Base-by-base conservation (phyloP, 306 rosid species). In the Prunus davidiana region DNA sequence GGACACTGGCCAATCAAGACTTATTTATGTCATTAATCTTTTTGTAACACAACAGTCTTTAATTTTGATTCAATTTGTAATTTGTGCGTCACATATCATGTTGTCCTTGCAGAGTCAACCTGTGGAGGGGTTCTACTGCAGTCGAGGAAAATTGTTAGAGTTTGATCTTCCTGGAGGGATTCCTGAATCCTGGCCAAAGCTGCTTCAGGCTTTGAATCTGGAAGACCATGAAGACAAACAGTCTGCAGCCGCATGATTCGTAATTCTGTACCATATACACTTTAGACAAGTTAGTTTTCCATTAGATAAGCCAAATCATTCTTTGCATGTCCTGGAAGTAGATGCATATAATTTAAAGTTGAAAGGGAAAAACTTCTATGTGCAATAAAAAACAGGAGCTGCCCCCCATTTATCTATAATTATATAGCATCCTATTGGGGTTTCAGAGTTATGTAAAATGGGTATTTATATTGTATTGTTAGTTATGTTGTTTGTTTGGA, bases 161-260 rank as follows among this genome's bases (percentile, higher is more conserved):
- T 86, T 82, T 16, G 85, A 82, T 64, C 89, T 86, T 75, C 89
- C 87, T 0, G 89, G 89, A 74, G 89, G 89, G 67, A 86, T 86
- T 52, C 89, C 89, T 8, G 89, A 82, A 55, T 86, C 89, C 41
- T 86, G 89, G 89, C 82, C 87, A 47, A 86, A 86, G 87, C 82
- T 86, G 43, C 89, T 86, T 65, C 83, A 25, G 49, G 89, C 87
- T 67, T 84, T 86, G 71, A 77, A 82, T 71, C 78, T 86, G 43
- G 87, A 82, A 73, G 87, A 80, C 58, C 79, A 45, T 72, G 75
- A 77, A 56, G 67, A 67, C 57, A 82, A 80, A 47, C 71, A 56
- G 27, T 63, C 85, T 58, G 89, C 83, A 3, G 85, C 89, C 18
- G 89, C 87, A 49, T 86, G 76, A 86, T 19, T 34, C 16, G 24